phyloP scores from a whole-genome alignment of 2,329 filamentous ascomycete species.

The Colletotrichum lini region DNA sequence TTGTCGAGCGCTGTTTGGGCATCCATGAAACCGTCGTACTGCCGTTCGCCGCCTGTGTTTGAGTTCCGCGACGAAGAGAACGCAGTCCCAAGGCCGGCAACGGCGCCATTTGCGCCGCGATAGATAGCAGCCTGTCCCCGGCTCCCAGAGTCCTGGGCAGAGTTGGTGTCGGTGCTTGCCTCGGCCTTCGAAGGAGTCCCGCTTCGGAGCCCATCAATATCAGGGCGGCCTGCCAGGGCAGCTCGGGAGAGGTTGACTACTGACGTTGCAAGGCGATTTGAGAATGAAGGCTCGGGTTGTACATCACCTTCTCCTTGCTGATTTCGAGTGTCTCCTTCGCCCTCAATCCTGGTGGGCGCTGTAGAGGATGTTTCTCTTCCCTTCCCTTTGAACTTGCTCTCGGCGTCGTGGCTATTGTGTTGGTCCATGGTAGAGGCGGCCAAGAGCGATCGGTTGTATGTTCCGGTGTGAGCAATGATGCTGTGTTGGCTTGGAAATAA shows the following conservation, averaged over 20 bases:
- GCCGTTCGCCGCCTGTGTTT: slow-evolving; percentile 18
- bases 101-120: not conserved
- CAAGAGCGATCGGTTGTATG: not conserved
- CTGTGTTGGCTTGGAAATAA: not conserved
- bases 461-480: not conserved
- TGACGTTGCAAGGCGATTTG: slow-evolving; percentile 23
- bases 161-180: slow-evolving; percentile 13
- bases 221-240: slow-evolving; percentile 11
- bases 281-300: slow-evolving; percentile 7
- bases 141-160: not conserved
- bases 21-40: slow-evolving; percentile 19
- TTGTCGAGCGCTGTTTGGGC: not conserved
- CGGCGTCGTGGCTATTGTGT: not conserved
- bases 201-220: slow-evolving; percentile 3
- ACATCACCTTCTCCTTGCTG: slow-evolving; percentile 3
- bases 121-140: slow-evolving; percentile 4
- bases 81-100: not conserved
- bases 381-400: slow-evolving; percentile 18
- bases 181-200: slow-evolving; percentile 15
- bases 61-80: slow-evolving; percentile 37
- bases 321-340: not conserved
- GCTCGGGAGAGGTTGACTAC: slow-evolving; percentile 24
- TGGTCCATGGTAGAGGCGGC: slow-evolving; percentile 12
- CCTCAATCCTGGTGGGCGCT: not conserved
- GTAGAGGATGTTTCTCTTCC: slow-evolving; percentile 14